Conservation (phyloP, 169 alveolate genomes). For the Cystoisospora suis region DNA sequence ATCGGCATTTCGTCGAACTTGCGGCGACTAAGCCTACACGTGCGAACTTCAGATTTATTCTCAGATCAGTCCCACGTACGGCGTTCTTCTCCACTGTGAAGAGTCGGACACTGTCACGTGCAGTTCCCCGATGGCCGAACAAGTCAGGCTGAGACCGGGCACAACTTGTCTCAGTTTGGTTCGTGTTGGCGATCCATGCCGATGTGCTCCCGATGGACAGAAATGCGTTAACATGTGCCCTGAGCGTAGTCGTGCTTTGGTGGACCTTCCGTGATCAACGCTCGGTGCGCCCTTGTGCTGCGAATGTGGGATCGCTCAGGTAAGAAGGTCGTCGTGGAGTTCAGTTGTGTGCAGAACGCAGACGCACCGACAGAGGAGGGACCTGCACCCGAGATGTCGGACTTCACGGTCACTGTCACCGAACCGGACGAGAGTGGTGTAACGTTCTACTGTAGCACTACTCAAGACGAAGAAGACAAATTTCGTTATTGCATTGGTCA, state of each 20-base stretch:
- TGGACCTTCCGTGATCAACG: background rate
- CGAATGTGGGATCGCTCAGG: conserved; percentile 37
- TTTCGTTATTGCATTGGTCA: conserved; percentile 84
- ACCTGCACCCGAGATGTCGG: conserved; percentile 85
- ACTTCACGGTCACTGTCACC: conserved; percentile 87
- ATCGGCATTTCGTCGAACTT: too few relatives aligned
- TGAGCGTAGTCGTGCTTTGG: background rate
- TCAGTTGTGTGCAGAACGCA: conserved; percentile 82
- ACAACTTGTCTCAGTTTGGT: too few relatives aligned
- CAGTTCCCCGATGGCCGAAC: too few relatives aligned
- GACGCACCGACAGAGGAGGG: conserved; percentile 87
- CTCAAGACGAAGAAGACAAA: conserved; percentile 81
- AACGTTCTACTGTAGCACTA: conserved; percentile 86
- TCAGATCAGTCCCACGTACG: too few relatives aligned
- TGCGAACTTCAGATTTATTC: too few relatives aligned
- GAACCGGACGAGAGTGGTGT: conserved; percentile 79
- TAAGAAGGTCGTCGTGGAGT: conserved; percentile 78
- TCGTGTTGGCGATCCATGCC: background rate
- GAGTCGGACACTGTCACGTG: too few relatives aligned
- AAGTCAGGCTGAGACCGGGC: too few relatives aligned
- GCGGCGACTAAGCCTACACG: too few relatives aligned
- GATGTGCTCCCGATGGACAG: background rate
- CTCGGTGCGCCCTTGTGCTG: background rate
- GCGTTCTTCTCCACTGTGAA: too few relatives aligned
- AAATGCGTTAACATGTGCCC: background rate